Base-by-base conservation (phyloP, 331 rosid species). In the Rosa hybrid region DNA sequence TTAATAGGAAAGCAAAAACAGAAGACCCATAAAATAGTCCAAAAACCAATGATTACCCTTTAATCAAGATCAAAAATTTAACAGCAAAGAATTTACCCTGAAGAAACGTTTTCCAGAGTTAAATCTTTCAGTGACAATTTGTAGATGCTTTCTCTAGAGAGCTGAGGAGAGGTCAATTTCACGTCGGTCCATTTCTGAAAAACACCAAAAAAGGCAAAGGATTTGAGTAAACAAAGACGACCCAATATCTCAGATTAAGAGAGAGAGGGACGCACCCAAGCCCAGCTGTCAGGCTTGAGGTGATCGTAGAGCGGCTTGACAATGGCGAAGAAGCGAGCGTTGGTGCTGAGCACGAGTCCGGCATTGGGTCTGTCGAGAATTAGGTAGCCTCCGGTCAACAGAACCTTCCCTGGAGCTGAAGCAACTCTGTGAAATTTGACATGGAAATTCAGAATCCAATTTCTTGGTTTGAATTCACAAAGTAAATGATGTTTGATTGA, bases 361-460 rank as follows among this genome's bases (percentile, higher is more conserved):
- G 98, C 87, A 76, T 89, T 93, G 21, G 98, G 98, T 81, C 96
- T 87, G 85, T 95, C 99, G 65, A 95, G 70, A 70, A 95, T 85
- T 48, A 95, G 94, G 80, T 93, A 95, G 30, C 98, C 99, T 7
- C 99, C 99, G 0, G 93, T 89, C 82, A 95, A 83, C 79, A 95
- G 77, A 70, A 95, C 99, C 85, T 95, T 95, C 70, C 98, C 99
- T 11, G 99, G 97, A 85, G 99, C 96, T 56, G 99, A 95, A 83
- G 91, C 89, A 82, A 91, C 93, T 65, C 98, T 95, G 86, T 41
- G 1, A 2, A 20, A 63, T 72, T 77, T 50, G 67, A 50, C 21
- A 59, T 25, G 3, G 14, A 34, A 54, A 25, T 34, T n/a, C 77
- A 45, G 68, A 56, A 13, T 8, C 6, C 3, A 51, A 14, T 59